Conservation (phyloP, 345 rosid species). For the Salix suchowensis region DNA sequence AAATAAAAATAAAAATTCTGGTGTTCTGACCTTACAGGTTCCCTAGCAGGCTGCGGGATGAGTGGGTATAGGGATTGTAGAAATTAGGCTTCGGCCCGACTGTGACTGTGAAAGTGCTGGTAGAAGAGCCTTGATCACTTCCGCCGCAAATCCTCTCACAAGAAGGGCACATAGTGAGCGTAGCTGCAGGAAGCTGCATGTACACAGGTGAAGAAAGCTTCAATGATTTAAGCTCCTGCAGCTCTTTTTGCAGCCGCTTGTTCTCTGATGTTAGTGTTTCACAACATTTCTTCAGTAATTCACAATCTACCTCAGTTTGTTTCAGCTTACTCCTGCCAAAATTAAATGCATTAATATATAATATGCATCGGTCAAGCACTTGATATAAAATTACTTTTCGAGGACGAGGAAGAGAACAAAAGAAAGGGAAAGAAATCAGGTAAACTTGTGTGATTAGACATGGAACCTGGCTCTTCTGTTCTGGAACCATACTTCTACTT, state of each 20-base stretch:
- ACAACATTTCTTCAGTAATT: slow-evolving; percentile 52
- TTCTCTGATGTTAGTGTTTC: slow-evolving; percentile 54
- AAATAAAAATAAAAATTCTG: no score
- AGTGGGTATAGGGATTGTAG: slow-evolving; percentile 17
- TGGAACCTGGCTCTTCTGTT: slow-evolving; percentile 90
- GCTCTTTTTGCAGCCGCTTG: slow-evolving; percentile 48
- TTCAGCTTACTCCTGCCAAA: slow-evolving; percentile 57
- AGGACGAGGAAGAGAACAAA: background rate
- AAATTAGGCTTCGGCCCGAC: slow-evolving; percentile 18
- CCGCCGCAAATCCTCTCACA: slow-evolving; percentile 29
- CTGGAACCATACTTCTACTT: slow-evolving; percentile 99
- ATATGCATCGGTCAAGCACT: background rate
- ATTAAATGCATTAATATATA: background rate
- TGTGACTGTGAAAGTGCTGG: slow-evolving; percentile 3
- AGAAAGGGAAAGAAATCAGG: background rate
- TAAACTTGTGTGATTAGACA: background rate
- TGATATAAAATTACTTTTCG: background rate
- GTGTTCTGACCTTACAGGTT: background rate
- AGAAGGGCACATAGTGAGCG: slow-evolving; percentile 35
- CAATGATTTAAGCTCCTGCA: slow-evolving; percentile 50
- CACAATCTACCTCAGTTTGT: slow-evolving; percentile 59
- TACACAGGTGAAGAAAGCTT: slow-evolving; percentile 19
- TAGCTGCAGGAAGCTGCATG: slow-evolving; percentile 43
- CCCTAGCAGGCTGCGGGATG: slow-evolving; percentile 25
- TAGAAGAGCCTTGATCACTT: slow-evolving; percentile 2